These are phyloP conservation scores for Brachypodium distachyon DNA, from an alignment of 202 grass and related monocot genomes.

Conservation along the genomic window DNA sequence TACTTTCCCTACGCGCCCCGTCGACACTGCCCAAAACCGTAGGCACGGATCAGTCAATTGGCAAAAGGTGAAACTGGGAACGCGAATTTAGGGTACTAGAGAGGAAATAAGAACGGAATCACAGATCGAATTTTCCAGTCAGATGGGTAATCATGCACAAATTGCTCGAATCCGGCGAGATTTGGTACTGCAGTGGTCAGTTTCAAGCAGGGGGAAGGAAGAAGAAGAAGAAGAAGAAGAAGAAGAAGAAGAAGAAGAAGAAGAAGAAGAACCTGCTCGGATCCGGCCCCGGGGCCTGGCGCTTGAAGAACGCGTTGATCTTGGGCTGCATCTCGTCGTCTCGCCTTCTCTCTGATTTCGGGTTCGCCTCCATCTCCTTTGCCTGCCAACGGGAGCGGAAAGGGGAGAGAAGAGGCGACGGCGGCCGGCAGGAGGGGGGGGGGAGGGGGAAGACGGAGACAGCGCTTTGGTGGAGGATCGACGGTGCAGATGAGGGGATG, in stretches of 20 bases:
- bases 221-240: not conserved
- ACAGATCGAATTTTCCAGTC: not conserved
- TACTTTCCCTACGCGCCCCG: not conserved
- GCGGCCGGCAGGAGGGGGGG: not conserved
- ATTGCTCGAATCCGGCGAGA: not conserved
- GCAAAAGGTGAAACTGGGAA: not conserved
- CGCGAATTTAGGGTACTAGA: not conserved
- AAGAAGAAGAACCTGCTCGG: constrained; percentile 16
- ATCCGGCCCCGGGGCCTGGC: not conserved
- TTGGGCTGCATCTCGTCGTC: constrained; percentile 43
- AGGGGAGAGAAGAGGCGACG: not conserved
- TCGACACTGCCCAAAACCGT: not conserved
- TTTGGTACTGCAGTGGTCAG: not conserved
- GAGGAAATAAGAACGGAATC: not conserved
- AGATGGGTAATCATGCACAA: not conserved
- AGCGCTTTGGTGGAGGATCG: not conserved
- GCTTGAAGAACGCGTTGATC: constrained; percentile 71
- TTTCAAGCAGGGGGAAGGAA: not conserved
- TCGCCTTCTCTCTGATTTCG: not conserved
- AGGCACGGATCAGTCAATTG: not conserved
- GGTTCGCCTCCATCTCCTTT: not conserved
- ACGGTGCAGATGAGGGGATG: not conserved
- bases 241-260: not conserved
- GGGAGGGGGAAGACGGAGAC: not conserved
- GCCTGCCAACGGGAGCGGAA: not conserved